phyloP scores from a whole-genome alignment of 495 filamentous ascomycete genomes.

The Podospora fimiseda region DNA sequence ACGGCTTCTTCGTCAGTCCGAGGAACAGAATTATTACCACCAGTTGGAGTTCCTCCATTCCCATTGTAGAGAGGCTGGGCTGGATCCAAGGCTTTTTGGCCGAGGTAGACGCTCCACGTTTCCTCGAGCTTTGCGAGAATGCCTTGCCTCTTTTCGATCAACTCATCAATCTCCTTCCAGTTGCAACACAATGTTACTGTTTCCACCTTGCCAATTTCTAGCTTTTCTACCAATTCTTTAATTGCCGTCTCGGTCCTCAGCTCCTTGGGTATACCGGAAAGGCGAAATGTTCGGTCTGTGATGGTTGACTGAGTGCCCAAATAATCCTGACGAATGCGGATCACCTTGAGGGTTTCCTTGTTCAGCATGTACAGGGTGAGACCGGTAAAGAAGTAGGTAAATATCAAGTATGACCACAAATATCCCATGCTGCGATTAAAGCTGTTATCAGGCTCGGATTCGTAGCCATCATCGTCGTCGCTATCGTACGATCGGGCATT shows the following conservation, averaged over 20 bases:
- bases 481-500: not conserved
- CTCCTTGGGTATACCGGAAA: conserved; percentile 81
- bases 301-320: conserved; percentile 88
- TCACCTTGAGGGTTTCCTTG: conserved; percentile 73
- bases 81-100: conserved; percentile 19
- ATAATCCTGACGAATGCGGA: conserved; percentile 80
- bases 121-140: conserved; percentile 73
- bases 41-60: not conserved
- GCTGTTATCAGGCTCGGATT: conserved; percentile 28
- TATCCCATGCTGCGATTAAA: conserved; percentile 43
- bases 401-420: conserved; percentile 89
- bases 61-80: conserved; percentile 7
- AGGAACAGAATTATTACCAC: not conserved
- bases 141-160: conserved; percentile 61
- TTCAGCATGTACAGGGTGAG: conserved; percentile 79
- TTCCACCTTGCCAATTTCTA: conserved; percentile 91
- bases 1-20: conserved; percentile 36
- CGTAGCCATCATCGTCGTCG: not conserved
- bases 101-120: conserved; percentile 66
- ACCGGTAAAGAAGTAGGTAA: conserved; percentile 83
- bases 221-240: conserved; percentile 76
- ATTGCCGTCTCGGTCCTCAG: conserved; percentile 76
- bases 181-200: conserved; percentile 79
- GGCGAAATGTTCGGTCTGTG: conserved; percentile 85
- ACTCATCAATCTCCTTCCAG: conserved; percentile 74